Conservation (phyloP, 805 yeast genomes). For the Starmerella floricola region DNA sequence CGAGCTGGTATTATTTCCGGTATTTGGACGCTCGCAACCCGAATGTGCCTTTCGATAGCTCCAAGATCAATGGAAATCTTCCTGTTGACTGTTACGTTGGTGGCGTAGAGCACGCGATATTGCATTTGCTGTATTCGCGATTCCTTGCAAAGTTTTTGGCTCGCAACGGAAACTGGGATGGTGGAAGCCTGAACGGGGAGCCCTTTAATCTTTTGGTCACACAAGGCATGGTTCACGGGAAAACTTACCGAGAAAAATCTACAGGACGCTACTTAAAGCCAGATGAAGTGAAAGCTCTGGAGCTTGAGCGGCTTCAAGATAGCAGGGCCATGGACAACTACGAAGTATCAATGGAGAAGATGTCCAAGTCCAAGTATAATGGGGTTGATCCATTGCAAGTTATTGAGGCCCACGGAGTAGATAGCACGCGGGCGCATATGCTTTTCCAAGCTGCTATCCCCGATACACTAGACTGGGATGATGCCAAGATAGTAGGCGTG, state of each 20-base stretch:
- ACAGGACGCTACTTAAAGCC: constrained; percentile 69
- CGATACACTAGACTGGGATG: constrained; percentile 84
- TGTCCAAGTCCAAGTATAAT: constrained; percentile 92
- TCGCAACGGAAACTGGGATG: constrained; percentile 57
- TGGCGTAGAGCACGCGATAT: constrained; percentile 93
- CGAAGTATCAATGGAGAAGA: constrained; percentile 60
- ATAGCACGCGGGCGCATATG: constrained; percentile 86
- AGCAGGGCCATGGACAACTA: constrained; percentile 26
- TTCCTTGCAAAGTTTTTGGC: constrained; percentile 72
- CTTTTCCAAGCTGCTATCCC: constrained; percentile 81
- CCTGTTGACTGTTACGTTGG: constrained; percentile 91
- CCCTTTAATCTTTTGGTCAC: constrained; percentile 74
- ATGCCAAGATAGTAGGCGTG: constrained; percentile 69
- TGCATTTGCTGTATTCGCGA: constrained; percentile 77
- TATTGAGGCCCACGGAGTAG: constrained; percentile 72
- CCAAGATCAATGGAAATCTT: constrained; percentile 40
- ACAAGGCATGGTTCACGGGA: constrained; percentile 98
- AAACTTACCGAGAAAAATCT: constrained; percentile 59
- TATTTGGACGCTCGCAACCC: constrained; percentile 62
- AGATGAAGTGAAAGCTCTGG: constrained; percentile 44
- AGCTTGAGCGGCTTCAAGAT: constrained; percentile 4
- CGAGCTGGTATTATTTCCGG: constrained; percentile 91
- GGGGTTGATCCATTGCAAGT: constrained; percentile 84
- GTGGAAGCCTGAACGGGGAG: constrained; percentile 48
- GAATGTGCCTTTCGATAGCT: constrained; percentile 40